Percentiles rank a stretch among this genome's conserved stretches.
Evolutionary conservation across 2,329 filamentous ascomycete genomes (phyloP).

Genomic region (Epichloe sp.): DNA sequence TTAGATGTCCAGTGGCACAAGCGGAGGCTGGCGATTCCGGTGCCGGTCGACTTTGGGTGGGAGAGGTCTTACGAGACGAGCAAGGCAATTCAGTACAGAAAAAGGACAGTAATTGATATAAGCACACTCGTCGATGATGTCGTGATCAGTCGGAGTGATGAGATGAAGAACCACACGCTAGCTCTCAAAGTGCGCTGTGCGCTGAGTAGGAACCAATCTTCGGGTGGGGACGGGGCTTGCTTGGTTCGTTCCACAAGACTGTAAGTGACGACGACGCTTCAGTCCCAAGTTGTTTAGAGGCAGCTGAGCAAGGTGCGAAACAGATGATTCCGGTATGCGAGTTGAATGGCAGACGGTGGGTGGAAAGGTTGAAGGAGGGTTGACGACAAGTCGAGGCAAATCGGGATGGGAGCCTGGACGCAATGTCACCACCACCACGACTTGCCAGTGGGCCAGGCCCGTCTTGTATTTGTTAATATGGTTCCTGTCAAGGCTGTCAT

Average conservation of each 20-base stretch:
- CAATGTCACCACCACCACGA: conserved; percentile 2
- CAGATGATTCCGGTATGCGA: too few species aligned
- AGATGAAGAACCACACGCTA: not conserved
- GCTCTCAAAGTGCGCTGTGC: too few species aligned
- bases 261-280: too few species aligned
- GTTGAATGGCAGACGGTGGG: not conserved
- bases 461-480: not conserved
- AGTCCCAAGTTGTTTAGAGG: too few species aligned
- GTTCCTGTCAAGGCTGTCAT: not conserved
- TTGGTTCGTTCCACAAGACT: too few species aligned
- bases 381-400: not conserved
- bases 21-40: too few species aligned
- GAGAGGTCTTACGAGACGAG: not conserved
- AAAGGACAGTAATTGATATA: not conserved
- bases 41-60: not conserved
- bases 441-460: not conserved
- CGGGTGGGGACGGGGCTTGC: too few species aligned
- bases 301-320: too few species aligned
- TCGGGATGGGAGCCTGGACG: not conserved
- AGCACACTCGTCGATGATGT: not conserved
- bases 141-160: not conserved
- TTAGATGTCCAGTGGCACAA: too few species aligned
- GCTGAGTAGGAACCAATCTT: too few species aligned
- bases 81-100: not conserved
- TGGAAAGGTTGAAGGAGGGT: not conserved